Base-by-base conservation (phyloP, 352 stramenopile species). In the Globisporangium sylvaticum region DNA sequence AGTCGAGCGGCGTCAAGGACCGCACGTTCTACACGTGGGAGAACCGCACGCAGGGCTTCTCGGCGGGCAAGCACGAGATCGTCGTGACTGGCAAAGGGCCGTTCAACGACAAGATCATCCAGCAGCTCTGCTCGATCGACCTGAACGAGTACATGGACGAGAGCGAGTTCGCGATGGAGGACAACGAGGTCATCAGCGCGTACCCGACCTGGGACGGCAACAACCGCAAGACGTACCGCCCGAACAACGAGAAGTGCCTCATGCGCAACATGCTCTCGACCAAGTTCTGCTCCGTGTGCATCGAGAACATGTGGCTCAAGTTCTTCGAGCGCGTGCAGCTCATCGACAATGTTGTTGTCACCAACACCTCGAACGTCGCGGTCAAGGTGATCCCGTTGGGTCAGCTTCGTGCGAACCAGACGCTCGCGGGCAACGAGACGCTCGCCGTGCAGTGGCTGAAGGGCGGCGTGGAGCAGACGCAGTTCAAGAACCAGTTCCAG, bases 191-290 rank as follows among this genome's bases (percentile, higher is more conserved):
- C 65, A 72, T 82, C 55, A 70, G 70, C 56, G 48, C 71, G 25
- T 79, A 77, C 71, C 68, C 75, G 25, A 80, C 71, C 27, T 80
- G 48, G 31, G 54, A 78, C 55, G 65, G 69, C 53, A 71, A 71
- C 64, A 76, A 76, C 31, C 1, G 14, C 63, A 77, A 77, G 67
- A 62, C 60, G 18, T 73, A 69, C 37, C 75, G 75, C 15, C 75
- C 75, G n/a, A 61, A 71, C 64, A 73, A 75, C 66, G 71, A 79
- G 54, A 70, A 60, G 39, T 82, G 75, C 68, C 54, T 79, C 54
- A 79, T 82, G 75, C 75, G 75, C 65, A 78, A 82, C 72, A 78
- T 82, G 69, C 61, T 44, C 34, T 76, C 70, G 57, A 66, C 66
- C 1, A 24, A 9, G 32, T 82, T 82, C 54, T 82, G 75, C 70